Base-by-base conservation (phyloP, 179 eudicot species). In the Silene noctiflora region DNA sequence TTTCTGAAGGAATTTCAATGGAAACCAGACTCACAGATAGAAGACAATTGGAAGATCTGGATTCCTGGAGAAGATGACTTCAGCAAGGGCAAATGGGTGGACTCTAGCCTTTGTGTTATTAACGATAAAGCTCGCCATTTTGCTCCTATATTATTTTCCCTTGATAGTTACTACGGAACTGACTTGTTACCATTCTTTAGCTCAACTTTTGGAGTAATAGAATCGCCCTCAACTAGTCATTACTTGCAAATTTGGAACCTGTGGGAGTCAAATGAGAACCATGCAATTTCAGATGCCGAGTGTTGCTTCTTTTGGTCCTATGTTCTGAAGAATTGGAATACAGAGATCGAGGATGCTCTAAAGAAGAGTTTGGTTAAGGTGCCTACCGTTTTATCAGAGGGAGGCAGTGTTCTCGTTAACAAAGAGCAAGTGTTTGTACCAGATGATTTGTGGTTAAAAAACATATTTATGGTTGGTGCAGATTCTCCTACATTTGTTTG, bases 1-100 rank as follows among this genome's bases (percentile, higher is more conserved):
- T 86, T 81, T 59, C 83, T 86, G 21, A 71, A 69, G 42, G 78
- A 72, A 56, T 75, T 75, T 56, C 51, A 81, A 8, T 82, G 83
- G 88, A 77, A 59, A 77, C 86, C 75, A 1, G 24, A 74, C 29
- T 25, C 81, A 53, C 17, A n/a, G 11, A 73, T 13, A 65, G 19
- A 39, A 13, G 59, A 39, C 20, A 33, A 46, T 46, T 64, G n/a
- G 31, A 75, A 75, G 68, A 62, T 83, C 20, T 80, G 83, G 85
- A 76, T 83, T 27, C 76, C 76, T n/a, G 4, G 42, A 33, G 33
- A 76, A 29, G 75, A 75, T 13, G 60, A 51, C 22, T 70, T 42
- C 27, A 58, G 17, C 16, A 58, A 71, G 19, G 83, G 83, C 61
- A 77, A 71, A 51, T 83, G 82, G 80, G 80, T 83, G 13, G 69